Evolutionary conservation across 2,329 filamentous ascomycete species (phyloP), one percentile per base, ranked within the genome.

Genomic region (Ophiostoma quercus): DNA sequence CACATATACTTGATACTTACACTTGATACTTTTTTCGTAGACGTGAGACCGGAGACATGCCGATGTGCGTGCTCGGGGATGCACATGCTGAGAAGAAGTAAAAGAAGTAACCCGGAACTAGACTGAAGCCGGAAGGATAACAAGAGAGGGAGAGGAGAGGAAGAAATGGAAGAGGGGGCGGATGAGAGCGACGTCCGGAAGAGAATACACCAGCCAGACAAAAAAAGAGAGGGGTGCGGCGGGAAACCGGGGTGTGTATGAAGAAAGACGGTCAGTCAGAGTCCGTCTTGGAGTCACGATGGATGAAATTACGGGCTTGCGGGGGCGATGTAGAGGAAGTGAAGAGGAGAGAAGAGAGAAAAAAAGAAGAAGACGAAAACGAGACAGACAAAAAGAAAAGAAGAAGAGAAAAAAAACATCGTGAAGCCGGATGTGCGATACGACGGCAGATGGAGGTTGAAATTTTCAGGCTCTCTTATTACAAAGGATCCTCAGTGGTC

Each of bases 181-280:
- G 51, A 57, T 57, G 51, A 25, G 51, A 19, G 16, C 51, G 25
- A 62, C 57, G 57, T 6, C 57, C 57, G 57, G 57, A 32, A 32
- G 57, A 16, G 14, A 62, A 62, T 60, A 19, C 9, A n/a, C 6
- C 51, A 4, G 9, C 25, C n/a, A 14, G 14, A 29, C 25, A 29
- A 60, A 25, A 25, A 25, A 2, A 4, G 25, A 32, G 25, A 32
- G 57, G 57, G 57, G 57, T 62, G 57, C 57, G 22, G 14, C 62
- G 34, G 16, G 34, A 22, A 37, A 19, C 43, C 16, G n/a, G 34
- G 62, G 62, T 34, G 62, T 65, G 62, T 9, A 39, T 34, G n/a
- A 14, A 39, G 62, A 39, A 65, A 65, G 34, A 65, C 62, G 62
- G 62, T 65, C 62, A 65, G 62, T 39, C 43, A 47, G 19, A 47